Percentiles rank a stretch among this genome's conserved stretches.
Conservation (phyloP, 2,329 filamentous ascomycete genomes). For the Fusarium palustre region DNA sequence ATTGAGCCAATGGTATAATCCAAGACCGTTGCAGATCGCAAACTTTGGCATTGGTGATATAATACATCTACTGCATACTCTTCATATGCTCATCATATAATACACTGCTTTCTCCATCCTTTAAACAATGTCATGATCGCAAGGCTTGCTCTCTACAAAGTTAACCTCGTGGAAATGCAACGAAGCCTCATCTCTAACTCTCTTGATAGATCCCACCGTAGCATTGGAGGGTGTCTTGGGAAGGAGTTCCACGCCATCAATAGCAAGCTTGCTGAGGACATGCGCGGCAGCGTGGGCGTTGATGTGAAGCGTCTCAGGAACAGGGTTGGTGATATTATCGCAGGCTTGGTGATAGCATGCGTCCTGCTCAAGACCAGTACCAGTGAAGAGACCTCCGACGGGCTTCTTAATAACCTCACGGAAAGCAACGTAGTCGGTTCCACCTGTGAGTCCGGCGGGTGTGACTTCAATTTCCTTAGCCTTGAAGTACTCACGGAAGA, state of each 20-base stretch:
- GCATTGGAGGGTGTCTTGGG: conserved; percentile 40
- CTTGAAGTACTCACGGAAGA: conserved; percentile 51
- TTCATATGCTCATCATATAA: background rate
- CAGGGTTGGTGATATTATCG: conserved; percentile 54
- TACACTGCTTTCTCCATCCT: too few species aligned
- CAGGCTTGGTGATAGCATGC: conserved; percentile 53
- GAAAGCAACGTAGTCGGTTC: conserved; percentile 72
- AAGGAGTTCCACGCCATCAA: conserved; percentile 41
- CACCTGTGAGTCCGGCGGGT: conserved; percentile 53
- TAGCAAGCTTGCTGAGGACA: conserved; percentile 49
- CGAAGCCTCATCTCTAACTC: conserved; percentile 31
- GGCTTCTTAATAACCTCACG: conserved; percentile 64
- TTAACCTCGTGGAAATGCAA: conserved; percentile 38
- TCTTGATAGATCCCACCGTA: conserved; percentile 34
- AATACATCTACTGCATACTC: background rate
- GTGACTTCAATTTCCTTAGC: conserved; percentile 50
- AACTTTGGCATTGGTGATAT: background rate
- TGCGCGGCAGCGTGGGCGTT: conserved; percentile 60
- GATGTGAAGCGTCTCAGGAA: conserved; percentile 51
- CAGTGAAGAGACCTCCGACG: conserved; percentile 69
- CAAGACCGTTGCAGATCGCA: rapidly evolving
- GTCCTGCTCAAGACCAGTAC: conserved; percentile 49
- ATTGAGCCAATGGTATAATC: too few species aligned
- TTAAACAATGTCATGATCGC: conserved; percentile 45
- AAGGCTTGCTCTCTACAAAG: conserved; percentile 31